Evolutionary conservation across 306 rosid genomes (phyloP), one percentile per base, ranked within the genome.

Genomic region (Lablab purpureus): DNA sequence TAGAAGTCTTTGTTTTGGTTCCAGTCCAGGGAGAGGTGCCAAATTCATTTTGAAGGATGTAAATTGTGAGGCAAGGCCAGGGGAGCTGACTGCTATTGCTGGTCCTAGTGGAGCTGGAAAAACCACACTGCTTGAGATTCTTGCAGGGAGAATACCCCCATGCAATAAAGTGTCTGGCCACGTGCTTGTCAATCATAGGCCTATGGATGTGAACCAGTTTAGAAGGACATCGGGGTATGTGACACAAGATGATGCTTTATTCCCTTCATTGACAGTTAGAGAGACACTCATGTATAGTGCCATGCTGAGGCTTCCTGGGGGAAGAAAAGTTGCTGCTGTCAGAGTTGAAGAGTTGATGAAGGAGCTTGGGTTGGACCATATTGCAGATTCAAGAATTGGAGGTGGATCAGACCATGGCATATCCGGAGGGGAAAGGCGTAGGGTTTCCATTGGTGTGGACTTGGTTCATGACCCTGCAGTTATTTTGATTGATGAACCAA

Each of bases 51-150:
- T 95, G 89, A 93, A 85, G 88, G 84, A 85, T 79, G 91, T 95
- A 5, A 91, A 69, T 40, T 95, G 98, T 58, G 97, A 91, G 64
- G 98, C 97, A 63, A 90, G 87, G 85, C 91, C 93, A 34, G 90
- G 89, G 40, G 93, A 91, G 77, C 46, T 95, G 8, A 95, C 99
- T 10, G 97, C 97, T 3, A 94, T 94, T 71, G 99, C 91, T 2
- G 99, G 99, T 55, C 99, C 97, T n/a, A 94, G 99, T 85, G 99
- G 99, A 37, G 99, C 99, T 52, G 99, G 99, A 27, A 94, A 94
- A 90, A 91, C 97, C 62, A 94, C 98, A 0, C 88, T 94, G 88
- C 92, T 94, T 21, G 97, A 94, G 77, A 88, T 88, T 86, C 92
- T 94, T 51, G 94, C 95, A 0, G 98, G 97, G 59, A 91, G 88